Base-by-base conservation (phyloP, 441 rosid genomes). In the Populus hybrid region DNA sequence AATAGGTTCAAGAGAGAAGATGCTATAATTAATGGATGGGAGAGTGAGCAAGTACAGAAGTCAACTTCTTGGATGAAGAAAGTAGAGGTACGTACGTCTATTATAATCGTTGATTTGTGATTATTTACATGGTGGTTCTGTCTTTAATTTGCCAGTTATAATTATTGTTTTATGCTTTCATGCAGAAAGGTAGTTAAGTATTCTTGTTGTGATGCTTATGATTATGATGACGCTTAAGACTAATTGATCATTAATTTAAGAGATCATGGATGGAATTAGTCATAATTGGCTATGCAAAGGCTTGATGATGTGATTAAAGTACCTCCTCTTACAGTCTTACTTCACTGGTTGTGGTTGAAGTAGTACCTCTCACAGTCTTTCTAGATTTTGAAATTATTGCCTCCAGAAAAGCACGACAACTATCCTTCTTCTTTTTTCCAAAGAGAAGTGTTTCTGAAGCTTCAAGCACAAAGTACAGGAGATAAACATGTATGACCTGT, bases 351-450 rank as follows among this genome's bases (percentile, higher is more conserved):
- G 31, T 40, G 42, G 31, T 29, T 29, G 31, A 29, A 29, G 31
- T 29, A 29, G 4, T 29, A 29, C 31, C 31, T 29, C 31, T 29
- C 31, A 29, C 9, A 24, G 9, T 66, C 65, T 70, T 63, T 65
- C 71, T 11, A 29, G 59, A 18, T 59, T 68, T 18, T 72, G 77
- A 59, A 76, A 21, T 76, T 68, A 73, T 73, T 68, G 66, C 61
- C 26, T 11, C 20, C 33, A 68, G 7, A 14, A 61, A 78, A 73
- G 23, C 68, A 68, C 26, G 26, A 24, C 6, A 59, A 29, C 40
- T 79, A 63, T 18, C 53, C 72, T 38, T 0, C 3, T 29, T 29
- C 3, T 29, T 29, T 29, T 29, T 29, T 29, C 31, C 28, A 38
- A 18, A 65, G 45, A 69, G 29, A 26, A 21, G 70, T 71, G 2